Percentiles rank a stretch among this genome's conserved stretches.
phyloP scores from a whole-genome alignment of 2,329 filamentous ascomycete genomes.

The Talaromyces sp. region DNA sequence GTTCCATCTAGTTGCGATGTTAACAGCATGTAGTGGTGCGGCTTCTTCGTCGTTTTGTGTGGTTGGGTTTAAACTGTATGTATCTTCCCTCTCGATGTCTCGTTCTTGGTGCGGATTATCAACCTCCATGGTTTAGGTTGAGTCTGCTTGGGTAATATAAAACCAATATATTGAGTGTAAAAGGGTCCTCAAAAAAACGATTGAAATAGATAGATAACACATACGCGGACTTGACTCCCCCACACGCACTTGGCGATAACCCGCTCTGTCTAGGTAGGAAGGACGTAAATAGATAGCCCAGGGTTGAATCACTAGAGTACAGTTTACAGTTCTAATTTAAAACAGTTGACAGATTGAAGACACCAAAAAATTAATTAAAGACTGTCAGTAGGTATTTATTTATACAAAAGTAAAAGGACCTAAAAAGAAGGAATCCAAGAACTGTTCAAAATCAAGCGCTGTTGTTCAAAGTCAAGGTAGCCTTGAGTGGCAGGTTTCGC shows the following conservation, averaged over 20 bases:
- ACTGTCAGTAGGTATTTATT: neutral
- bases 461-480: slow-evolving; percentile 21
- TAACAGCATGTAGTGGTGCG: slow-evolving; percentile 19
- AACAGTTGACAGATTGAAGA: neutral
- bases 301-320: too few relatives aligned
- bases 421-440: neutral
- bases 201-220: too few relatives aligned
- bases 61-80: neutral
- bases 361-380: neutral
- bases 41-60: slow-evolving; percentile 12
- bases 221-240: too few relatives aligned
- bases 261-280: too few relatives aligned
- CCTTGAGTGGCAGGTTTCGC: slow-evolving; percentile 49
- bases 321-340: too few relatives aligned
- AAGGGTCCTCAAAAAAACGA: too few relatives aligned
- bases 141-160: neutral
- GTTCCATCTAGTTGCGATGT: slow-evolving; percentile 37
- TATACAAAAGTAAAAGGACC: slow-evolving; percentile 1
- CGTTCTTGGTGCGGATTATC: neutral
- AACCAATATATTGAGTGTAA: too few relatives aligned
- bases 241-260: too few relatives aligned
- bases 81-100: slow-evolving; percentile 4
- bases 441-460: neutral
- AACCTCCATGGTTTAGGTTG: neutral
- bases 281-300: too few relatives aligned